Conservation (phyloP, 2,329 filamentous ascomycete species). For the Cyphellophora attinorum region DNA sequence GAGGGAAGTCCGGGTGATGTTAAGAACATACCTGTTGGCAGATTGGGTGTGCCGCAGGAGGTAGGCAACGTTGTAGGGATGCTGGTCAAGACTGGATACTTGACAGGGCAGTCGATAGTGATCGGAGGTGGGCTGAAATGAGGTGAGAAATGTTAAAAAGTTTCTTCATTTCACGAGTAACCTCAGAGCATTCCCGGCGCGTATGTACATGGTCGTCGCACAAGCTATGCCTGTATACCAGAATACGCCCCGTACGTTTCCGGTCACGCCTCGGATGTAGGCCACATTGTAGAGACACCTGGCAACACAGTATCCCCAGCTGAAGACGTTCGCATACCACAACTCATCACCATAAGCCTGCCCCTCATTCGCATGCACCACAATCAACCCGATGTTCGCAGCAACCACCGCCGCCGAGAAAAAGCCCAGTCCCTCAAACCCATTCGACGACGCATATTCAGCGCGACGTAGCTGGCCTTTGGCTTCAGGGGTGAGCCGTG, state of each 20-base stretch:
- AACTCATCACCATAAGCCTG: slow-evolving; percentile 2
- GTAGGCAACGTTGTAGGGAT: slow-evolving; percentile 53
- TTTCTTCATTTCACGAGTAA: background rate
- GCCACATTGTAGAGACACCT: background rate
- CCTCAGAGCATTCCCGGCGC: slow-evolving; percentile 3
- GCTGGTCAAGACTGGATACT: slow-evolving; percentile 51
- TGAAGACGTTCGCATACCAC: slow-evolving; percentile 2
- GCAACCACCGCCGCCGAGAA: slow-evolving; percentile 30
- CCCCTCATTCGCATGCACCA: background rate
- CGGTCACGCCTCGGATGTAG: slow-evolving; percentile 1
- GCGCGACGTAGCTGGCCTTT: slow-evolving; percentile 25
- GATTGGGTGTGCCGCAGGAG: slow-evolving; percentile 49
- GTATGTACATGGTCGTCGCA: slow-evolving; percentile 3
- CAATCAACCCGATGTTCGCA: slow-evolving; percentile 20
- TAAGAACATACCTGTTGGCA: slow-evolving; percentile 49
- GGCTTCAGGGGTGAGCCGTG: slow-evolving; percentile 12
- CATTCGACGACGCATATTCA: slow-evolving; percentile 28
- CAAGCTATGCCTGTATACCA: background rate
- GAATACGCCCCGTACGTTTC: slow-evolving; percentile 2
- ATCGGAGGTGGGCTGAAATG: slow-evolving; percentile 45
- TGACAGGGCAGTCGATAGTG: slow-evolving; percentile 48
- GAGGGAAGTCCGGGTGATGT: slow-evolving; percentile 49
- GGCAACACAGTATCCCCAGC: slow-evolving; percentile 1
- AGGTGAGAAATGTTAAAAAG: background rate
- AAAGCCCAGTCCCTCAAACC: slow-evolving; percentile 30